These are phyloP conservation scores for Astrephomene gubernaculifera DNA, from an alignment of 139 green algal genomes.

Conservation along the genomic window DNA sequence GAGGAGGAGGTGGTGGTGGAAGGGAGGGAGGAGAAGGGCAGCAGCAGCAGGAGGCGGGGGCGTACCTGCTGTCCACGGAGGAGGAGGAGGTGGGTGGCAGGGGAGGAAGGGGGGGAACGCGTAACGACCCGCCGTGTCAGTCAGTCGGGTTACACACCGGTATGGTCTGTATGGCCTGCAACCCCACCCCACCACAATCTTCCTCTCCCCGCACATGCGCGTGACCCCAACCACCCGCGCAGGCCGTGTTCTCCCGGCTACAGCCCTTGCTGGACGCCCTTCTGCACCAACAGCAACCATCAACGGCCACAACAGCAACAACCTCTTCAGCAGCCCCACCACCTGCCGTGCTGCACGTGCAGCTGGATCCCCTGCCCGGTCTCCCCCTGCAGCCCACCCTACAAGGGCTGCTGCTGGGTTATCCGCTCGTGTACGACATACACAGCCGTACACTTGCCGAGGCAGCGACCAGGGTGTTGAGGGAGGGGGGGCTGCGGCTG, in stretches of 20 bases:
- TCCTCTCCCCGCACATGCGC: no score
- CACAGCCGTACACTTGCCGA: conserved; percentile 32
- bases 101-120: no score
- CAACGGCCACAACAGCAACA: no score
- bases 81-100: neutral
- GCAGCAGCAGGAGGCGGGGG: neutral
- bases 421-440: conserved; percentile 73
- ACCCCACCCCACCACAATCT: no score
- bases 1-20: neutral
- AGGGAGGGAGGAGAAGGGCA: neutral
- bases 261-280: no score
- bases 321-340: neutral
- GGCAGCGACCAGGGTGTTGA: conserved; percentile 36
- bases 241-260: no score
- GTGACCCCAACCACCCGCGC: no score
- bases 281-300: no score
- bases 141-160: no score
- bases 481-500: neutral
- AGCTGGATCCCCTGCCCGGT: conserved; percentile 22
- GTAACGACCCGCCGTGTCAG: no score
- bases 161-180: no score
- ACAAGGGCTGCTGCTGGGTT: conserved; percentile 77
- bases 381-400: conserved; percentile 70
- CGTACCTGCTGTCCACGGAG: neutral
- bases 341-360: neutral